Base-by-base conservation (phyloP, 2,329 filamentous ascomycete genomes). In the Myotisia sp. region DNA sequence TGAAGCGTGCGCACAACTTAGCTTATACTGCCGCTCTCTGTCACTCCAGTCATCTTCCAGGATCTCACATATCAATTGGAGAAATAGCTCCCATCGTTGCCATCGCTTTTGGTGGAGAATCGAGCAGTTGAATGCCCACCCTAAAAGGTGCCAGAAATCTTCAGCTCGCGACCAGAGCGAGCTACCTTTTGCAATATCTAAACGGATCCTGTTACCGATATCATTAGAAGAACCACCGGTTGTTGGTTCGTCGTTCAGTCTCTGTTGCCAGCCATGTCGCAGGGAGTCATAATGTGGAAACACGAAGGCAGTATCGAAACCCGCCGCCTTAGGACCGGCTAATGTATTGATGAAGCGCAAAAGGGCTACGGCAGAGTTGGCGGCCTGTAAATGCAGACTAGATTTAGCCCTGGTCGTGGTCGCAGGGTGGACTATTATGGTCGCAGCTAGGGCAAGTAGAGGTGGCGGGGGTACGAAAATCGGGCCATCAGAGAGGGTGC, bases 41-140 rank as follows among this genome's bases (percentile, higher is more conserved):
- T 53, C 48, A 4, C 39, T 40, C 63, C 62, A 66, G 34, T 67
- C 63, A 27, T 50, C 54, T 40, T 63, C 55, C 1, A 67, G 45
- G 1, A 59, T 48, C 9, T 61, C 54, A 33, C 63, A 55, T 52
- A 93, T 79, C 41, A 79, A 76, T 21, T 76, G 70, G 9, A 95
- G 63, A 80, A 84, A 93, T 5, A 73, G 58, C 45, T 69, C 74
- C 85, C 86, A 95, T 49, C 76, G 70, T 32, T 66, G 68, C 87
- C 90, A 95, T 13, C 87, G 70, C 26, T 70, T 67, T 1, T 74
- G 74, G 45, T 87, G 67, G 20, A 70, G 55, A 2, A 79, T 68
- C 33, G 83, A 86, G 59, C 87, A 95, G 51, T 87, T 90, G 54
- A 95, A 85, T 0, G 82, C 79, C 90, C 90, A 95, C 3, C 87